Base-by-base conservation (phyloP, 495 filamentous ascomycete species). In the Trichocladium uniseriatum region DNA sequence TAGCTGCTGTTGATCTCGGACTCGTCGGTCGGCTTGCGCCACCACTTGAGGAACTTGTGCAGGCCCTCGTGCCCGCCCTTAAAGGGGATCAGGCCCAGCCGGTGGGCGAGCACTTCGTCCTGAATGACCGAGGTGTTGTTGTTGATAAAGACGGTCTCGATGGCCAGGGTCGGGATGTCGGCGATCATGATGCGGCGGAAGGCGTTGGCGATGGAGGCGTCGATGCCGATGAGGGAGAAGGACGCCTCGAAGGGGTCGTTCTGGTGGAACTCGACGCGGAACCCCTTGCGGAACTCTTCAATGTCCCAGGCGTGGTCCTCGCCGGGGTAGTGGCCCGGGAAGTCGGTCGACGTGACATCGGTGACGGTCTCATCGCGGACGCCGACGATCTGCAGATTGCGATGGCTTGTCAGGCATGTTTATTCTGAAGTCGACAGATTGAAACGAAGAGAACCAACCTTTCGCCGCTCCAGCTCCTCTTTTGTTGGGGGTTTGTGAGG, bases 41-140 rank as follows among this genome's bases (percentile, higher is more conserved):
- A 85, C 82, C 84, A 95, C 57, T 82, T 79, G 71, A 97, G 48
- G 51, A 64, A 82, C 66, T 82, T 82, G 43, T 79, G 76, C 43
- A 97, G 72, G 11, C 86, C 89, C 22, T 81, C 75, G 50, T 80
- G 78, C 43, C 79, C 77, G 53, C 86, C 92, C 29, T 79, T 83
- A 46, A 99, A 80, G 7, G 94, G 94, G 44, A 99, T 83, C 34
- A 97, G 78, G 37, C 94, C 94, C 19, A 99, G 74, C 16, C 94
- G 79, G 58, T 87, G 82, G 2, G 88, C 79, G 34, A 99, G 82
- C 1, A 99, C 89, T 67, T 99, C 94, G 65, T 99, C 94, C 63
- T 95, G 89, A 59, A 99, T 91, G 18, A 99, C 84, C 10, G 86
- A 92, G 47, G 90, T 97, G 72, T 99, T 99, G 73, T 94, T 89